Percentiles rank a stretch among this genome's conserved stretches.
phyloP scores from a whole-genome alignment of 2,329 filamentous ascomycete genomes.

The Epichloe elymi region DNA sequence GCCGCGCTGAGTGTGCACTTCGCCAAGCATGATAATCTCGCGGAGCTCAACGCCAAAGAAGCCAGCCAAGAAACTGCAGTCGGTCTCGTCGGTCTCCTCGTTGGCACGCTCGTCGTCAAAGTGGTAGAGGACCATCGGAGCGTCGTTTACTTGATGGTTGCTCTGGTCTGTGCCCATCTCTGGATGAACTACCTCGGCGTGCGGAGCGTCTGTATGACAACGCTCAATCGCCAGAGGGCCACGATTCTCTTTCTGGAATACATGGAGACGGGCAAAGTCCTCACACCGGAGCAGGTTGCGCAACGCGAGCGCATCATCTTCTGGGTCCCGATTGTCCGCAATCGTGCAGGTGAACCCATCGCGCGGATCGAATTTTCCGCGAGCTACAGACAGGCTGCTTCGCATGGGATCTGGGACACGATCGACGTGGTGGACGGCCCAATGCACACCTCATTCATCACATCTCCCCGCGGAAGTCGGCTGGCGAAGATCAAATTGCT shows the following conservation, averaged over 20 bases:
- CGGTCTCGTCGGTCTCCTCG: constrained; percentile 74
- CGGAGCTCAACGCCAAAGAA: constrained; percentile 89
- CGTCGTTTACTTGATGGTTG: constrained; percentile 61
- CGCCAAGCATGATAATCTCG: constrained; percentile 72
- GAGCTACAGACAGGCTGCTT: constrained; percentile 26
- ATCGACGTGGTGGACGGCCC: constrained; percentile 17
- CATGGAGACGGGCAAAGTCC: constrained; percentile 33
- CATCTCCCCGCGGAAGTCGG: constrained; percentile 11
- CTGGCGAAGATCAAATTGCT: constrained; percentile 21
- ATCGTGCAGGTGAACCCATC: constrained; percentile 13
- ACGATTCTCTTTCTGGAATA: constrained; percentile 59
- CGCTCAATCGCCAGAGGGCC: constrained; percentile 75
- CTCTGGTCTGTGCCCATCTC: constrained; percentile 64
- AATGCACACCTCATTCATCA: constrained; percentile 18
- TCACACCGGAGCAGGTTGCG: constrained; percentile 54
- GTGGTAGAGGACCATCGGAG: constrained; percentile 54
- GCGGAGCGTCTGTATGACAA: constrained; percentile 67
- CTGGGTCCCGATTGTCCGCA: constrained; percentile 21
- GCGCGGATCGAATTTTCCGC: constrained; percentile 27
- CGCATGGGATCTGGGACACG: constrained; percentile 7
- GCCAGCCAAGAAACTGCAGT: constrained; percentile 92
- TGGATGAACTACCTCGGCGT: constrained; percentile 81
- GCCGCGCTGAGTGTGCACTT: constrained; percentile 88
- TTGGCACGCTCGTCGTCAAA: constrained; percentile 69
- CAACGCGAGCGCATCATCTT: constrained; percentile 49